A percentile compares a stretch with the other conserved stretches of the same genome.
phyloP scores from a whole-genome alignment of 495 filamentous ascomycete genomes.

The Penicillium simplicissimum region DNA sequence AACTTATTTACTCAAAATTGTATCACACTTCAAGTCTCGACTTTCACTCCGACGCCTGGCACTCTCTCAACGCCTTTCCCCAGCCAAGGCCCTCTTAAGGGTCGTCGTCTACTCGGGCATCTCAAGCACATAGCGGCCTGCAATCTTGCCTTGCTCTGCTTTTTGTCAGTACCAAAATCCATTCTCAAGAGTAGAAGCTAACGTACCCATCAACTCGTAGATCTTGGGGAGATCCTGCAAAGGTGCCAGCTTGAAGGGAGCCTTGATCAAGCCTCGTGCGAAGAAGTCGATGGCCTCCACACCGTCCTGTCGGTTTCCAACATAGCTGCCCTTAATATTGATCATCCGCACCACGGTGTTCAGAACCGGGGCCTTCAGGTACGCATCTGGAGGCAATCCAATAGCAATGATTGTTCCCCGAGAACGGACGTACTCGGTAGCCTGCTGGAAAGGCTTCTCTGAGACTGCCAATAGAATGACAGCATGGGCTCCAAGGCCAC shows the following conservation, averaged over 20 bases:
- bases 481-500: conserved; percentile 81
- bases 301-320: conserved; percentile 82
- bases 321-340: conserved; percentile 86
- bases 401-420: conserved; percentile 82
- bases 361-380: conserved; percentile 77
- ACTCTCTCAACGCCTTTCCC: neutral
- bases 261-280: conserved; percentile 74
- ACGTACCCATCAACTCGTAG: conserved; percentile 65
- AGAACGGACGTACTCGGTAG: conserved; percentile 77
- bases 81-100: neutral
- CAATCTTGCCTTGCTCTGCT: conserved; percentile 16
- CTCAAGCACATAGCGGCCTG: conserved; percentile 15
- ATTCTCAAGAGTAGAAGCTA: neutral
- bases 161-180: neutral
- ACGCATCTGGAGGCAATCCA: conserved; percentile 76
- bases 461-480: conserved; percentile 79
- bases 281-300: conserved; percentile 88
- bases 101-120: conserved; percentile 8
- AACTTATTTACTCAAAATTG: neutral
- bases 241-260: conserved; percentile 78
- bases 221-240: conserved; percentile 74
- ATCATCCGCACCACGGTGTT: conserved; percentile 84
- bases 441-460: conserved; percentile 93
- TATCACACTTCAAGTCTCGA: neutral
- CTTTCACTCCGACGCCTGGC: neutral